Conservation (phyloP, 1,139 yeast species). For the Diutina pseudorugosa region DNA sequence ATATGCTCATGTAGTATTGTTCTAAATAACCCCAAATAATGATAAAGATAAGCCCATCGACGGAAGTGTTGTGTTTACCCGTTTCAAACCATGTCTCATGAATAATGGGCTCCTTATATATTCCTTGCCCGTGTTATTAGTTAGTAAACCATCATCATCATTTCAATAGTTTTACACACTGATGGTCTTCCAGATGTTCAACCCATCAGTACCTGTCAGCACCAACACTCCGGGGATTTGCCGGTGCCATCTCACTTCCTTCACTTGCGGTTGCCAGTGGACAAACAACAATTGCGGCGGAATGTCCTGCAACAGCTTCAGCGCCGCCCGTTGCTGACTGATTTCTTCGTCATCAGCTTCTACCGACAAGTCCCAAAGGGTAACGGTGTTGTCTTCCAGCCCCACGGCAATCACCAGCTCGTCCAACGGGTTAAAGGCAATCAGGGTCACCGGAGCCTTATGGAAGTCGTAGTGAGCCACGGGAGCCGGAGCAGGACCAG, state of each 20-base stretch:
- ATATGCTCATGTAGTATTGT: too few relatives aligned
- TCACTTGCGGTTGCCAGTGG: slow-evolving; percentile 96
- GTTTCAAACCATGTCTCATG: too few relatives aligned
- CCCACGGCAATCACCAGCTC: slow-evolving; percentile 93
- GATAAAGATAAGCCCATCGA: too few relatives aligned
- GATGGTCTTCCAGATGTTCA: slow-evolving; percentile 92
- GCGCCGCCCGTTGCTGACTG: slow-evolving; percentile 59
- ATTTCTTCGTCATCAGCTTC: slow-evolving; percentile 96
- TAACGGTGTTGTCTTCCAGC: slow-evolving; percentile 92
- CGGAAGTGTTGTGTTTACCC: too few relatives aligned
- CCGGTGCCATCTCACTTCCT: slow-evolving; percentile 95
- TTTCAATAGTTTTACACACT: too few relatives aligned
- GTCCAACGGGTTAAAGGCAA: slow-evolving; percentile 89
- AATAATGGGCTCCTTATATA: too few relatives aligned
- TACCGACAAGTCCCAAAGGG: slow-evolving; percentile 93
- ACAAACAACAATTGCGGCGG: slow-evolving; percentile 95
- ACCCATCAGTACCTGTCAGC: slow-evolving; percentile 92
- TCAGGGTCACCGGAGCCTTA: slow-evolving; percentile 83
- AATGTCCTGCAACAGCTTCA: slow-evolving; percentile 72
- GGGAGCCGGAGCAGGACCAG: slow-evolving; percentile 46
- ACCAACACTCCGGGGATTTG: slow-evolving; percentile 95
- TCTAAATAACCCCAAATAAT: too few relatives aligned
- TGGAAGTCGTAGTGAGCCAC: slow-evolving; percentile 95
- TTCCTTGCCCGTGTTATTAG: too few relatives aligned
- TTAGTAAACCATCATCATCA: too few relatives aligned